A percentile compares a stretch with the other conserved stretches of the same genome.
Evolutionary conservation across 805 yeast species (phyloP).

Genomic region (Ogataea haglerorum): DNA sequence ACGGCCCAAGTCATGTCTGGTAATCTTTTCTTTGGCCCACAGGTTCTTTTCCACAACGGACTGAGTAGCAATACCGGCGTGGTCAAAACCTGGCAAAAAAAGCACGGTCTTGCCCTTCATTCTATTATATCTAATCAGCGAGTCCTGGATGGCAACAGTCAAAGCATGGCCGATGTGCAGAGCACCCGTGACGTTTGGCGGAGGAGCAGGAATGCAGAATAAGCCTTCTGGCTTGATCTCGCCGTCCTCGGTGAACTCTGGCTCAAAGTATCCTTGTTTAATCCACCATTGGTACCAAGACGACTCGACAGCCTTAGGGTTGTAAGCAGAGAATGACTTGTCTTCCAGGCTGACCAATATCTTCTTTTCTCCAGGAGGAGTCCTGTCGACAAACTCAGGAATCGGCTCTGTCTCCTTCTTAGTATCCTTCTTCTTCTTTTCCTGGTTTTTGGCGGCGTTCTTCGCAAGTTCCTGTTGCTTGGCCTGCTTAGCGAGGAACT

Average conservation of each 20-base stretch:
- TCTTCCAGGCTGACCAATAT: slow-evolving; percentile 81
- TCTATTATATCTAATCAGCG: slow-evolving; percentile 89
- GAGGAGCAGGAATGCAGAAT: slow-evolving; percentile 96
- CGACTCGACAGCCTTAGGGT: slow-evolving; percentile 88
- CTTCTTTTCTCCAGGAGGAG: slow-evolving; percentile 90
- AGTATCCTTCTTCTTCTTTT: slow-evolving; percentile 61
- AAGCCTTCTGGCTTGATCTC: slow-evolving; percentile 74
- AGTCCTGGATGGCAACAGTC: slow-evolving; percentile 91
- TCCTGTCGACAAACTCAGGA: slow-evolving; percentile 83
- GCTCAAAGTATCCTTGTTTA: slow-evolving; percentile 80
- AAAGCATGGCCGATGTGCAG: slow-evolving; percentile 98
- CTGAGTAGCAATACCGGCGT: slow-evolving; percentile 98
- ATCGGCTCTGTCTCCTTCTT: slow-evolving; percentile 67
- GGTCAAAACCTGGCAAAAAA: slow-evolving; percentile 95
- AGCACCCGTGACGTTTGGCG: slow-evolving; percentile 99
- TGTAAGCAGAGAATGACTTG: slow-evolving; percentile 90
- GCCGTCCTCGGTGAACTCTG: slow-evolving; percentile 76
- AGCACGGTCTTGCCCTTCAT: slow-evolving; percentile 95
- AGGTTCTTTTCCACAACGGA: slow-evolving; percentile 95
- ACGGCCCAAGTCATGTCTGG: slow-evolving; percentile 95
- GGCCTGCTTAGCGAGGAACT: slow-evolving; percentile 75
- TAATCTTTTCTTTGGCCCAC: slow-evolving; percentile 81
- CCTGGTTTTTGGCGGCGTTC: slow-evolving; percentile 39
- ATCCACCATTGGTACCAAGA: slow-evolving; percentile 99
- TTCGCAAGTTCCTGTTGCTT: slow-evolving; percentile 62